These are phyloP conservation scores for Chalciporus chontae DNA, from an alignment of 768 basidiomycete species.

Conservation along the genomic window DNA sequence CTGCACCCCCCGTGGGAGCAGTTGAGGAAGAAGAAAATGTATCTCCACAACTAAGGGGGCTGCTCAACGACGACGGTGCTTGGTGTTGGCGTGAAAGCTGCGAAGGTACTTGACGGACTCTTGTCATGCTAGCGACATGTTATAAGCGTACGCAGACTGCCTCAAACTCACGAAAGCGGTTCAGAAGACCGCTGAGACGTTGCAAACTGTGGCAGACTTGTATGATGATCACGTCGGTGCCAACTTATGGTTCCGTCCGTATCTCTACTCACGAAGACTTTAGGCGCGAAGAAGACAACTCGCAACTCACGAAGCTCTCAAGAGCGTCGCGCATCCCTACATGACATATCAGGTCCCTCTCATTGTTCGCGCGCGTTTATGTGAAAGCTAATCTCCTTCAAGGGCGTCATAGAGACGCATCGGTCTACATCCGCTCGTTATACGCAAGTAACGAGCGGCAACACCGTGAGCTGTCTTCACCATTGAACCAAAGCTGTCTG, in stretches of 20 bases:
- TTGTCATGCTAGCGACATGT: neutral
- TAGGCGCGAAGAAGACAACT: constrained; percentile 75
- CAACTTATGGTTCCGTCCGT: neutral
- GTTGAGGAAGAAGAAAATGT: constrained; percentile 46
- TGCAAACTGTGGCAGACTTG: constrained; percentile 73
- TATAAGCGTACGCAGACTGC: constrained; percentile 48
- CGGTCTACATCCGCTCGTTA: constrained; percentile 65
- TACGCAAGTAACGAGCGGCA: constrained; percentile 42
- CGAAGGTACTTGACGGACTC: constrained; percentile 40
- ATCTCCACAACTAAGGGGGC: constrained; percentile 44
- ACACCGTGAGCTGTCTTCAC: constrained; percentile 18
- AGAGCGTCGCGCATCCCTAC: constrained; percentile 73
- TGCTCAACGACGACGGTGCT: constrained; percentile 68
- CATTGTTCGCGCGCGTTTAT: neutral
- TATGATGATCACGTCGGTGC: constrained; percentile 72
- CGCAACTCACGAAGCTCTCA: constrained; percentile 70
- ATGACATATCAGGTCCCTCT: constrained; percentile 59
- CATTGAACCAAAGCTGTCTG: neutral
- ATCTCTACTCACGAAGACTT: constrained; percentile 2
- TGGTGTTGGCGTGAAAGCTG: constrained; percentile 89
- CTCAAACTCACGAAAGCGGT: constrained; percentile 74
- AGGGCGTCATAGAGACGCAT: constrained; percentile 78
- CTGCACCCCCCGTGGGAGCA: constrained; percentile 44
- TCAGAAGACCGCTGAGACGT: constrained; percentile 68
- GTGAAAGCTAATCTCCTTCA: constrained; percentile 1